phyloP scores from a whole-genome alignment of 495 filamentous ascomycete species.

The Tuber aestivum region DNA sequence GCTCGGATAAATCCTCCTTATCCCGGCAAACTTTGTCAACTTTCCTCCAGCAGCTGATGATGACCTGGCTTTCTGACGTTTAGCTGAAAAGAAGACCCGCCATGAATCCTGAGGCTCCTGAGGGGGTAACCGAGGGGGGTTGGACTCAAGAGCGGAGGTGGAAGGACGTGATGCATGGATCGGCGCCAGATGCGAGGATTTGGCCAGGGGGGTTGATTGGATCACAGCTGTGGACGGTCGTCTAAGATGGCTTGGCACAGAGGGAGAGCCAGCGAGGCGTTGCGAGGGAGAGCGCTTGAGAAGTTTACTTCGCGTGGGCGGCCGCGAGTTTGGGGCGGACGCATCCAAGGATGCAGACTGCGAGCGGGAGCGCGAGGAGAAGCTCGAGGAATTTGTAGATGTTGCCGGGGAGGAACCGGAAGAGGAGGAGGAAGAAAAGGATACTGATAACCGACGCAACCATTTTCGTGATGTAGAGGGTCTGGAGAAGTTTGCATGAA shows the following conservation, averaged over 20 bases:
- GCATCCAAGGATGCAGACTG: slow-evolving; percentile 27
- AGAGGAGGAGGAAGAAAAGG: slow-evolving; percentile 38
- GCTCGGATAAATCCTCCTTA: slow-evolving; percentile 42
- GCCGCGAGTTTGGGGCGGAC: slow-evolving; percentile 36
- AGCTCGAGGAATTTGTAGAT: slow-evolving; percentile 29
- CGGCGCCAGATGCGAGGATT: slow-evolving; percentile 35
- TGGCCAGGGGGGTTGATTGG: slow-evolving; percentile 32
- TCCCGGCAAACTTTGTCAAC: slow-evolving; percentile 36
- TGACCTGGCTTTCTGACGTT: slow-evolving; percentile 35
- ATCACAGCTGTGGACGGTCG: slow-evolving; percentile 37
- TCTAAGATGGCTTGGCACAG: slow-evolving; percentile 37
- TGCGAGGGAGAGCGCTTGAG: slow-evolving; percentile 75
- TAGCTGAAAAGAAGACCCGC: slow-evolving; percentile 41
- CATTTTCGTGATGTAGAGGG: slow-evolving; percentile 37
- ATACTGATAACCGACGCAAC: slow-evolving; percentile 38
- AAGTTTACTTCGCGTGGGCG: slow-evolving; percentile 62
- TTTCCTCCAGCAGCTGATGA: slow-evolving; percentile 32
- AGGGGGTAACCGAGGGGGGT: slow-evolving; percentile 18
- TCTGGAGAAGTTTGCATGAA: slow-evolving; percentile 14
- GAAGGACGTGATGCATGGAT: slow-evolving; percentile 39
- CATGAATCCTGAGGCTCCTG: slow-evolving; percentile 36
- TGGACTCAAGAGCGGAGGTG: slow-evolving; percentile 34
- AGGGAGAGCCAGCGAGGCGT: slow-evolving; percentile 44
- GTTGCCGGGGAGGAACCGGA: slow-evolving; percentile 28
- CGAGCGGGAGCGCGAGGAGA: slow-evolving; percentile 36